Evolutionary conservation across 192 early-diverging fungal species (phyloP).

Genomic region (Backusella tuberculispora): DNA sequence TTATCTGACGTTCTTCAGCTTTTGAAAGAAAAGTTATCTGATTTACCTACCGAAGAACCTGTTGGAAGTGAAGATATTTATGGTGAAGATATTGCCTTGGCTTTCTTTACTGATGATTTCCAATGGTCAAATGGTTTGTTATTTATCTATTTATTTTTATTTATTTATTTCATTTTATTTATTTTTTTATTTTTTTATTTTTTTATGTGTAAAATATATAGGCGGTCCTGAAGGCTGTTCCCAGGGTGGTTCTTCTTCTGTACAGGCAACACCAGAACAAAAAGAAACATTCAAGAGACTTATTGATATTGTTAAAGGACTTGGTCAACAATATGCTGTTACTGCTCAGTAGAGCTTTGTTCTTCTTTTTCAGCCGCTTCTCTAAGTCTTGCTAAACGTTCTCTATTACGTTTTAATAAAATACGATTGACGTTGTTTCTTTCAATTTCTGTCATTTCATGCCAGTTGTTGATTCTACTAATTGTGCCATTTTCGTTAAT

Average conservation of each 20-base stretch:
- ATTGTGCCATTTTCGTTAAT: constrained; percentile 56
- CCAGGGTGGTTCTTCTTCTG: constrained; percentile 5
- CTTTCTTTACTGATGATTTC: constrained; percentile 37
- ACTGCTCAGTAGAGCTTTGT: constrained; percentile 13
- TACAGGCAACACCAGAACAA: constrained; percentile 37
- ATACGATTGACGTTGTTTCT: constrained; percentile 53
- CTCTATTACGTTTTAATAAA: constrained; percentile 49
- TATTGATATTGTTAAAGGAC: constrained; percentile 13
- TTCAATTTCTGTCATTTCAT: constrained; percentile 58
- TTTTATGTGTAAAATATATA: constrained; percentile 13
- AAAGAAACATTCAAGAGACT: constrained; percentile 40
- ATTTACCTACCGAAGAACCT: constrained; percentile 37
- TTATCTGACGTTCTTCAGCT: constrained; percentile 13
- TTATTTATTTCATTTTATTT: not conserved
- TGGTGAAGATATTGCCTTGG: constrained; percentile 37
- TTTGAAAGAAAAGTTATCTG: constrained; percentile 15
- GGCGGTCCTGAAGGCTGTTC: constrained; percentile 44
- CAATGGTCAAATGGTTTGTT: constrained; percentile 41
- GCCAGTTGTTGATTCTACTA: constrained; percentile 57
- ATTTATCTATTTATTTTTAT: not conserved
- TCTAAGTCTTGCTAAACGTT: constrained; percentile 38
- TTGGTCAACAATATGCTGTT: constrained; percentile 31
- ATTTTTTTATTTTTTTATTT: not conserved
- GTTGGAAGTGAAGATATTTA: constrained; percentile 45
- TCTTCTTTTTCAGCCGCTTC: constrained; percentile 18